Percentiles rank a stretch among this genome's conserved stretches.
These are phyloP conservation scores for Arthrobotrys iridis DNA, from an alignment of 2,329 filamentous ascomycete species.

Conservation along the genomic window DNA sequence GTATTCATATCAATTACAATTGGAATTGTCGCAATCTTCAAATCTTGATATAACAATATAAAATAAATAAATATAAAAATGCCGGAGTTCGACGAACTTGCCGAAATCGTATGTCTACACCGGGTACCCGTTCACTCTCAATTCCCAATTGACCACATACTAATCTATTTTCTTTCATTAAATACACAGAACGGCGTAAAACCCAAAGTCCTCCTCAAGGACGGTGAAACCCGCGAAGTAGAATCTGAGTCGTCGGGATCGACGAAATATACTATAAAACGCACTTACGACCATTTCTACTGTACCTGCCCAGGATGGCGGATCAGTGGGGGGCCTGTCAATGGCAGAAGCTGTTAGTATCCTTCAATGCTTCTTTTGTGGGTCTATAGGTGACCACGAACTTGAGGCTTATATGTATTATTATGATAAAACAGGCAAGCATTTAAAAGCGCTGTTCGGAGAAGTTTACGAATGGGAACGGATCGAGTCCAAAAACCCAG, in stretches of 20 bases:
- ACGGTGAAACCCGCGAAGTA: constrained; percentile 53
- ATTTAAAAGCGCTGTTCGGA: constrained; percentile 56
- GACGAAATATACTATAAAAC: constrained; percentile 55
- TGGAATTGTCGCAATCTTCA: not conserved
- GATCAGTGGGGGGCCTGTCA: constrained; percentile 47
- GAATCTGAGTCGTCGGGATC: constrained; percentile 52
- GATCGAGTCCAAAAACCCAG: constrained; percentile 46
- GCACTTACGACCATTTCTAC: constrained; percentile 55
- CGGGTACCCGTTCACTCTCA: too few species aligned
- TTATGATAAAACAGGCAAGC: constrained; percentile 54
- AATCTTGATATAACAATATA: not conserved
- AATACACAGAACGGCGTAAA: constrained; percentile 55
- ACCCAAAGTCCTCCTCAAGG: constrained; percentile 53
- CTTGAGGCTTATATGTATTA: not conserved
- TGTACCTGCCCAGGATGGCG: constrained; percentile 56
- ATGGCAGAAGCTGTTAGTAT: constrained; percentile 52
- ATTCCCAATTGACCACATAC: not conserved
- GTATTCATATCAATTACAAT: not conserved
- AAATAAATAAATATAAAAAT: constrained; percentile 9
- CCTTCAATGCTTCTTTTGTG: not conserved
- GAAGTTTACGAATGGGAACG: constrained; percentile 56
- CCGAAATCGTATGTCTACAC: constrained; percentile 55
- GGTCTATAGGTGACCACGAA: not conserved
- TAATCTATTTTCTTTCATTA: not conserved
- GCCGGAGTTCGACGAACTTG: constrained; percentile 49